A percentile compares a stretch with the other conserved stretches of the same genome.
phyloP scores from a whole-genome alignment of 2,329 filamentous ascomycete species.

The Talaromyces rugulosus region DNA sequence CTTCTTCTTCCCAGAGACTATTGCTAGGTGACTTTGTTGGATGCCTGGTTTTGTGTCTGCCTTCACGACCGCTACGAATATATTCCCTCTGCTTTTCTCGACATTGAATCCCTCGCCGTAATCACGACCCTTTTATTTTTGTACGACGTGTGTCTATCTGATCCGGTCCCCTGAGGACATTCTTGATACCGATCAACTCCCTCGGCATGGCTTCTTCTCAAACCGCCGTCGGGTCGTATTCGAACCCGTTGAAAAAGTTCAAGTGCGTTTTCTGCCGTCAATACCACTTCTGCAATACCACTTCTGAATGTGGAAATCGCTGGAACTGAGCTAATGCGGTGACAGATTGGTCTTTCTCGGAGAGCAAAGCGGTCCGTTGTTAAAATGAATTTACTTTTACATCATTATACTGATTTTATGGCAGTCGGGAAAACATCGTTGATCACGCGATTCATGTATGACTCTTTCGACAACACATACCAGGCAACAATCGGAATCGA shows the following conservation, averaged over 20 bases:
- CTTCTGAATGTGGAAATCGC: neutral
- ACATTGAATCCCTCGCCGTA: slow-evolving; percentile 1
- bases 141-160: slow-evolving; percentile 1
- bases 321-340: slow-evolving; percentile 22
- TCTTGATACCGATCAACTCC: slow-evolving; percentile 27
- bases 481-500: slow-evolving; percentile 99
- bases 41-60: neutral
- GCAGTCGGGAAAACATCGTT: slow-evolving; percentile 96
- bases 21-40: neutral
- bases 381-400: slow-evolving; percentile 1
- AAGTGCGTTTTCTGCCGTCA: slow-evolving; percentile 60
- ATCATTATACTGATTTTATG: slow-evolving; percentile 16
- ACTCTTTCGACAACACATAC: slow-evolving; percentile 99
- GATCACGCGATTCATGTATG: slow-evolving; percentile 99
- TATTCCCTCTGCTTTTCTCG: neutral
- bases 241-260: slow-evolving; percentile 99
- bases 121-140: neutral
- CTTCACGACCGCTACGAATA: slow-evolving; percentile 13
- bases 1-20: neutral
- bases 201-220: slow-evolving; percentile 66
- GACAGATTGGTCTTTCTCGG: slow-evolving; percentile 89
- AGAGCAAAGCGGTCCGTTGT: slow-evolving; percentile 84
- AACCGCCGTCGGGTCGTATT: slow-evolving; percentile 77
- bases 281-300: neutral
- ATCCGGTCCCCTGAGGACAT: slow-evolving; percentile 27